Evolutionary conservation across 805 yeast species (phyloP).

Genomic region (Yarrowia sp.): DNA sequence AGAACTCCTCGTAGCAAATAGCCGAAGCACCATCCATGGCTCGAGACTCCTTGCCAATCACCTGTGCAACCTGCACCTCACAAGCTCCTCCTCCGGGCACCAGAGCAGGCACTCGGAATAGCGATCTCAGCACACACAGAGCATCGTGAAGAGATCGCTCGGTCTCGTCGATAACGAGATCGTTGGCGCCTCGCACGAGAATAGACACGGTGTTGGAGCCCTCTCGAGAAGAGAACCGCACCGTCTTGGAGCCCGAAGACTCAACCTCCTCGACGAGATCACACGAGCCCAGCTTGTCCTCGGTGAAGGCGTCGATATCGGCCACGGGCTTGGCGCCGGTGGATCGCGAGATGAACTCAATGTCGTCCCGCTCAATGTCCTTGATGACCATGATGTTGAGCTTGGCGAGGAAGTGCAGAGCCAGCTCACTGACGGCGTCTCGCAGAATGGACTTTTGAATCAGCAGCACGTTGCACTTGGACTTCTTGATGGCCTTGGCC

Average conservation of each 20-base stretch:
- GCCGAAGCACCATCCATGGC: slow-evolving; percentile 82
- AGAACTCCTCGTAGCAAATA: slow-evolving; percentile 87
- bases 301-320: slow-evolving; percentile 88
- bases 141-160: slow-evolving; percentile 98
- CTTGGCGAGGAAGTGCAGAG: slow-evolving; percentile 90
- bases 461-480: slow-evolving; percentile 88
- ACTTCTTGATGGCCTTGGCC: slow-evolving; percentile 93
- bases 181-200: slow-evolving; percentile 92
- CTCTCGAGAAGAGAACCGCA: slow-evolving; percentile 57
- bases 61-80: slow-evolving; percentile 83
- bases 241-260: slow-evolving; percentile 84
- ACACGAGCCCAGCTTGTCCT: slow-evolving; percentile 87
- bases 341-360: slow-evolving; percentile 82
- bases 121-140: slow-evolving; percentile 84
- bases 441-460: slow-evolving; percentile 91
- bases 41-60: slow-evolving; percentile 66
- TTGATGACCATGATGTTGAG: slow-evolving; percentile 90
- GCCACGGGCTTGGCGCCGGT: slow-evolving; percentile 96
- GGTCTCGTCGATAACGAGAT: slow-evolving; percentile 86
- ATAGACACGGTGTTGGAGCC: slow-evolving; percentile 65
- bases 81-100: slow-evolving; percentile 99
- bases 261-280: slow-evolving; percentile 91
- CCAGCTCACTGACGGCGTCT: slow-evolving; percentile 92
- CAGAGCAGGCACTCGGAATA: slow-evolving; percentile 81
- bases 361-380: slow-evolving; percentile 94